Base-by-base conservation (phyloP, 2,329 filamentous ascomycete species). In the Fusarium caatingaense region DNA sequence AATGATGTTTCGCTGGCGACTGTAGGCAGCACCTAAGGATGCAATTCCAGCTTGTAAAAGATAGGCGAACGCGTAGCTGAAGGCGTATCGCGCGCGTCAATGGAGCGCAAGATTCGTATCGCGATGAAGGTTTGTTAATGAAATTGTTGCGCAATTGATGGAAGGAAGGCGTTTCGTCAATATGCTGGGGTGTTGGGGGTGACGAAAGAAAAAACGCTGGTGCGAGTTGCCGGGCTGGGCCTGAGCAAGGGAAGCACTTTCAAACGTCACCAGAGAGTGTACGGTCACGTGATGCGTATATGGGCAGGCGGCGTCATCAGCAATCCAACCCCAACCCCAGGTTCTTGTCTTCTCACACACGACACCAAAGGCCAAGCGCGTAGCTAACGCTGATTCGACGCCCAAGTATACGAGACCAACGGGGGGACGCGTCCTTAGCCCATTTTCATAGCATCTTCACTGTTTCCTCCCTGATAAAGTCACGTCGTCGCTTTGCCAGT, bases 181-280 rank as follows among this genome's bases (percentile, higher is more conserved):
- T 73, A 71, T 78, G 76, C 69, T 76, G 70, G 66, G 74, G 66
- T 72, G 75, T 77, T 77, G 76, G 76, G 58, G 72, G 75, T 76
- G 75, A 79, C 71, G 76, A 75, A 71, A 75, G 76, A 75, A 77
- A 78, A 79, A 80, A 78, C 72, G 74, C 72, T 71, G 73, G 73
- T 74, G 69, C 61, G 69, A 75, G 71, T 77, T 74, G 74, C 76
- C 75, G 71, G 76, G 74, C 70, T 73, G 34, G 54, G 49, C 30
- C 44, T 54, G 63, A 28, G 48, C 61, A 64, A 63, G 58, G 60
- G 72, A 76, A 76, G 71, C 70, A 73, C 72, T 76, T 58, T 76
- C 73, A 77, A 61, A 80, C 78, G 78, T 80, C 78, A 80, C 78
- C 72, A 65, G 69, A 63, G 69, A 23, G 30, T 50, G 18, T 4